These are phyloP conservation scores for Hibiscus tridactylites DNA, from an alignment of 345 rosid species.

Conservation along the genomic window DNA sequence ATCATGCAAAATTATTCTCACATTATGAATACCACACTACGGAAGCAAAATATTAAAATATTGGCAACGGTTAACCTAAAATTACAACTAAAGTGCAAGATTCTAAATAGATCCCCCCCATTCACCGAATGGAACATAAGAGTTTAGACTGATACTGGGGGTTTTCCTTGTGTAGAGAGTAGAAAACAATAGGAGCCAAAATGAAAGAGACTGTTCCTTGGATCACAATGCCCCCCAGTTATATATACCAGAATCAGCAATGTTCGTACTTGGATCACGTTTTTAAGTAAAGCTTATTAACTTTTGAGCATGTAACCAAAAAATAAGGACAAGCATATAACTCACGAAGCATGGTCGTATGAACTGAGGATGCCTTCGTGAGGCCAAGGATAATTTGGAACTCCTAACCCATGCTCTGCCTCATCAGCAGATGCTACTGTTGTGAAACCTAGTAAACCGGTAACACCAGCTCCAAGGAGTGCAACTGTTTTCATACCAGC, in stretches of 20 bases:
- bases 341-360: not conserved
- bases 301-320: not conserved
- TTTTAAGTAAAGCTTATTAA: not conserved
- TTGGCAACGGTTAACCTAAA: not conserved
- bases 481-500: not conserved
- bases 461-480: not conserved
- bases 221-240: not conserved
- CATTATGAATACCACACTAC: not conserved
- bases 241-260: not conserved
- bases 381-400: not conserved
- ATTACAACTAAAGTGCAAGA: not conserved
- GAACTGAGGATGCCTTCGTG: not conserved
- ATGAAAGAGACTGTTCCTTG: not conserved
- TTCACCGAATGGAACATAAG: not conserved
- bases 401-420: not conserved
- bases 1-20: constrained; percentile 19
- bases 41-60: not conserved
- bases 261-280: not conserved
- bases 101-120: not conserved
- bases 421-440: not conserved
- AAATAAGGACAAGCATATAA: not conserved
- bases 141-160: not conserved
- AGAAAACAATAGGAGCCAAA: not conserved
- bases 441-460: not conserved
- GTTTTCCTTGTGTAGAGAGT: not conserved